These are phyloP conservation scores for Penicillium brasilianum DNA, from an alignment of 2,329 filamentous ascomycete genomes.

Conservation along the genomic window DNA sequence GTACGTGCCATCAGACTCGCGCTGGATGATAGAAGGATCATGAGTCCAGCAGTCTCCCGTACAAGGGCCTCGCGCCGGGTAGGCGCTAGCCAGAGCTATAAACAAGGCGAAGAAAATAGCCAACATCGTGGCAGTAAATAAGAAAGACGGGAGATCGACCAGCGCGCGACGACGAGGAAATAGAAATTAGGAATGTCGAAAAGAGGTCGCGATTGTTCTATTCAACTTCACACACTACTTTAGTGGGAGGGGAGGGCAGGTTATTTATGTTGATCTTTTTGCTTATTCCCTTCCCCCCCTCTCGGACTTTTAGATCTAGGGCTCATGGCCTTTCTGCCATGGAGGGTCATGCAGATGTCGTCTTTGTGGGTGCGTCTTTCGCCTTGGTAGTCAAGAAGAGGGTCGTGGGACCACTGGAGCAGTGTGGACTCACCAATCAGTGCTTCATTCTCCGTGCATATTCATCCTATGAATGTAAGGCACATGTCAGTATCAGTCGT, in stretches of 20 bases:
- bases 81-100: slow-evolving; percentile 34
- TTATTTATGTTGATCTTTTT: slow-evolving; percentile 22
- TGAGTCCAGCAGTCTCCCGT: slow-evolving; percentile 47
- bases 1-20: slow-evolving; percentile 56
- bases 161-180: not conserved
- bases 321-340: not conserved
- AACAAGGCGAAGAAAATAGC: slow-evolving; percentile 30
- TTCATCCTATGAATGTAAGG: slow-evolving; percentile 33
- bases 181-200: slow-evolving; percentile 3
- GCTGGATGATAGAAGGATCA: slow-evolving; percentile 57
- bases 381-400: slow-evolving; percentile 18
- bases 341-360: slow-evolving; percentile 24
- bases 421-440: slow-evolving; percentile 27
- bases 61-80: slow-evolving; percentile 39
- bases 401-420: slow-evolving; percentile 20
- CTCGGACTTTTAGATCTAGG: not conserved
- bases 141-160: slow-evolving; percentile 3
- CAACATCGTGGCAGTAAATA: slow-evolving; percentile 24
- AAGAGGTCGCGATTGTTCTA: not conserved
- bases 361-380: slow-evolving; percentile 17
- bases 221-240: no score
- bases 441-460: slow-evolving; percentile 13
- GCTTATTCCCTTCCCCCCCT: not conserved
- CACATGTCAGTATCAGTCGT: slow-evolving; percentile 29
- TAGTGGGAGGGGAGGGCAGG: not conserved